A percentile compares a stretch with the other conserved stretches of the same genome.
Evolutionary conservation across 2,329 filamentous ascomycete genomes (phyloP).

Genomic region (Xylariales sp.): DNA sequence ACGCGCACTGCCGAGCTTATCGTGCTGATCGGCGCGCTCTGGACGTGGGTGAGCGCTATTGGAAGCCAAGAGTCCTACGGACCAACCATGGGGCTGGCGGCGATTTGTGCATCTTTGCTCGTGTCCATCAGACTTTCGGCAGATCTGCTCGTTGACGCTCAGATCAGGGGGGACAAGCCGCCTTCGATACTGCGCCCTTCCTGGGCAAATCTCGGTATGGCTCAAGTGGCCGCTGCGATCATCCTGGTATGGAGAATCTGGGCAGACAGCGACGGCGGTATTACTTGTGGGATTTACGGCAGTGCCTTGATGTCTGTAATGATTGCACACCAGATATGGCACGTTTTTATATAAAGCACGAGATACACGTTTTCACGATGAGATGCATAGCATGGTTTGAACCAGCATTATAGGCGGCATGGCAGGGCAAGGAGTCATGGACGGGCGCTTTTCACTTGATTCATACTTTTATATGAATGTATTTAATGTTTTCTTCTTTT

Average conservation of each 20-base stretch:
- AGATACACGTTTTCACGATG: neutral
- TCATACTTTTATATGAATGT: no score
- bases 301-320: slow-evolving; percentile 20
- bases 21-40: slow-evolving; percentile 19
- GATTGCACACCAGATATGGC: slow-evolving; percentile 25
- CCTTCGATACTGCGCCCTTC: slow-evolving; percentile 17
- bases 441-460: no score
- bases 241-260: slow-evolving; percentile 23
- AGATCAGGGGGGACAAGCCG: slow-evolving; percentile 14
- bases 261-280: slow-evolving; percentile 13
- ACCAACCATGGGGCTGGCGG: slow-evolving; percentile 18
- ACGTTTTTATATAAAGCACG: slow-evolving; percentile 18
- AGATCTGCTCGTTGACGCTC: slow-evolving; percentile 22
- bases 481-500: no score
- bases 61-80: slow-evolving; percentile 21
- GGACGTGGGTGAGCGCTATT: slow-evolving; percentile 20
- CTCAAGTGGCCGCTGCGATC: slow-evolving; percentile 19
- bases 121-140: slow-evolving; percentile 24
- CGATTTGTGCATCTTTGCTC: slow-evolving; percentile 21
- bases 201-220: slow-evolving; percentile 20
- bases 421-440: neutral
- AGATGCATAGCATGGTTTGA: neutral
- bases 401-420: neutral
- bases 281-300: slow-evolving; percentile 18
- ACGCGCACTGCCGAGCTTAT: slow-evolving; percentile 20